These are phyloP conservation scores for Calamus simplicifolius DNA, from an alignment of 176 grass and related monocot genomes.

Conservation along the genomic window DNA sequence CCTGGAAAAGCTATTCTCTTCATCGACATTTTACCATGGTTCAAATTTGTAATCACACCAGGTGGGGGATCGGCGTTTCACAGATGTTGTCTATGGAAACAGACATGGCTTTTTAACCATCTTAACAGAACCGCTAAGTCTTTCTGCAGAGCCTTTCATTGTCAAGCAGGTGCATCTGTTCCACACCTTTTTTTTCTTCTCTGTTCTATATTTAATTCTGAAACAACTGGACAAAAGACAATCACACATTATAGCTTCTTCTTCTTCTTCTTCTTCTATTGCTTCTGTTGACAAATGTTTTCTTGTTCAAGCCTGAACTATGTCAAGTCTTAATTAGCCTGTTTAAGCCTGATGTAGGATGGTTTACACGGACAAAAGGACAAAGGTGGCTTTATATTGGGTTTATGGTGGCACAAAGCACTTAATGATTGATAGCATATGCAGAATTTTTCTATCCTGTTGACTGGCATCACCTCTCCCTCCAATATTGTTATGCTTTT, in stretches of 20 bases:
- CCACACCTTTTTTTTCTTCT: not conserved
- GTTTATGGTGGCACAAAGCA: too few species aligned
- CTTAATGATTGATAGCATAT: too few species aligned
- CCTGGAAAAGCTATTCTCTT: conserved; percentile 1
- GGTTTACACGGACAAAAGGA: too few species aligned
- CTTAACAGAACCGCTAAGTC: conserved; percentile 67
- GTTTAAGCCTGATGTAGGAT: too few species aligned
- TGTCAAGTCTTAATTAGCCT: too few species aligned
- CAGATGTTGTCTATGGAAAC: conserved; percentile 88
- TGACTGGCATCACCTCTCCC: too few species aligned
- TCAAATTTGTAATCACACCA: conserved; percentile 19
- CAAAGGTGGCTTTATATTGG: too few species aligned
- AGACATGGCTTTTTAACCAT: conserved; percentile 86
- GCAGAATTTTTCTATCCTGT: too few species aligned
- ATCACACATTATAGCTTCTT: not conserved
- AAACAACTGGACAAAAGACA: not conserved
- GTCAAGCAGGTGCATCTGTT: conserved; percentile 50
- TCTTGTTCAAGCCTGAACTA: too few species aligned
- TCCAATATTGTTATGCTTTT: too few species aligned
- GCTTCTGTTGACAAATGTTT: too few species aligned
- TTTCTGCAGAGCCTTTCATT: conserved; percentile 59
- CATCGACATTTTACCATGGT: conserved; percentile 11
- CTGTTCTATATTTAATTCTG: not conserved
- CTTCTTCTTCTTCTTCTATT: too few species aligned
- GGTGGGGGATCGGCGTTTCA: conserved; percentile 93